Evolutionary conservation across 768 basidiomycete species (phyloP).

Genomic region (Phlegmacium glaucopus): DNA sequence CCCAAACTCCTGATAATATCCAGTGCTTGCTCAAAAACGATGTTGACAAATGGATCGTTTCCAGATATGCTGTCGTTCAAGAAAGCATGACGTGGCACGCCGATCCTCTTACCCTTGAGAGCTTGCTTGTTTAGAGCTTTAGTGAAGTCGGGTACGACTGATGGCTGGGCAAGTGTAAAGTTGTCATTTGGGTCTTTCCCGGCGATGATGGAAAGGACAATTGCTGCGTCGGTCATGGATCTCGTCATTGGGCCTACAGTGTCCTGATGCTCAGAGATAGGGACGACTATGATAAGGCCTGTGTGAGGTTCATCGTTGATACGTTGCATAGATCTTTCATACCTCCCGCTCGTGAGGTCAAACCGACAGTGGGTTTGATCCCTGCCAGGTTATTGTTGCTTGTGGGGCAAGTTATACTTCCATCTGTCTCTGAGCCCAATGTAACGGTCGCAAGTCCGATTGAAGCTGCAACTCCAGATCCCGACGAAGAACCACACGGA

Average conservation of each 20-base stretch:
- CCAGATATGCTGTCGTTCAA: slow-evolving; percentile 29
- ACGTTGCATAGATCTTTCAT: neutral
- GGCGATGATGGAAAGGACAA: slow-evolving; percentile 53
- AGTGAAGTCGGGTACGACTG: slow-evolving; percentile 49
- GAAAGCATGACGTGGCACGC: slow-evolving; percentile 45
- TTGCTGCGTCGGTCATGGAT: slow-evolving; percentile 51
- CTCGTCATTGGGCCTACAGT: slow-evolving; percentile 57
- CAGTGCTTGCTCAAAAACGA: slow-evolving; percentile 40
- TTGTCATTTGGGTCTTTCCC: slow-evolving; percentile 54
- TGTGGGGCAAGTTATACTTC: slow-evolving; percentile 52
- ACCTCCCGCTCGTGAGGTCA: slow-evolving; percentile 61
- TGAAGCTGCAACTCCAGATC: slow-evolving; percentile 51
- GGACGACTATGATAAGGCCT: slow-evolving; percentile 39
- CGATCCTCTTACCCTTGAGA: slow-evolving; percentile 48
- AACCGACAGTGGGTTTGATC: slow-evolving; percentile 58
- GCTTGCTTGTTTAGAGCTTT: slow-evolving; percentile 47
- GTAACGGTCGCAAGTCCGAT: slow-evolving; percentile 49
- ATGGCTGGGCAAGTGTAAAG: slow-evolving; percentile 51
- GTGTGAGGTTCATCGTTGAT: no score
- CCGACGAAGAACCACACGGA: slow-evolving; percentile 58
- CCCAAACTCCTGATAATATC: slow-evolving; percentile 35
- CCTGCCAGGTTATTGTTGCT: slow-evolving; percentile 53
- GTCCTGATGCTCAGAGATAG: slow-evolving; percentile 55
- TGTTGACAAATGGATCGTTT: slow-evolving; percentile 30
- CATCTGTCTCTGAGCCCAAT: slow-evolving; percentile 49